phyloP scores from a whole-genome alignment of 768 basidiomycete genomes.

The Glaciozyma antarctica region DNA sequence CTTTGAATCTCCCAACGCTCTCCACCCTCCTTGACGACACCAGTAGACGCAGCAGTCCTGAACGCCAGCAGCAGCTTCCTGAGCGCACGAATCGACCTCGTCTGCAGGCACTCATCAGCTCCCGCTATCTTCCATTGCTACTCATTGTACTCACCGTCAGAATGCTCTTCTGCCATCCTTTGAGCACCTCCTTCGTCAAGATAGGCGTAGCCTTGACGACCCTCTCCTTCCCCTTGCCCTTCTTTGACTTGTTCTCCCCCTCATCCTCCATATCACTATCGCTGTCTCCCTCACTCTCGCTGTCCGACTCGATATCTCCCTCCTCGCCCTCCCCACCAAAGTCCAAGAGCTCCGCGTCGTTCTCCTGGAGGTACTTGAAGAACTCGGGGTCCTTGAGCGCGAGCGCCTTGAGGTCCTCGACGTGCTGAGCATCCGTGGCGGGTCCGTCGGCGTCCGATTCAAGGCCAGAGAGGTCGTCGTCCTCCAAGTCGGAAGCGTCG shows the following conservation, averaged over 20 bases:
- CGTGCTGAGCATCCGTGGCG: slow-evolving; percentile 64
- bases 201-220: slow-evolving; percentile 41
- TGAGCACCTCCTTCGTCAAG: slow-evolving; percentile 60
- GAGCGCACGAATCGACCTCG: slow-evolving; percentile 72
- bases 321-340: slow-evolving; percentile 46
- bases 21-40: slow-evolving; percentile 47
- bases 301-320: slow-evolving; percentile 42
- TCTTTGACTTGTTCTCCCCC: slow-evolving; percentile 43
- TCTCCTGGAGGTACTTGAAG: slow-evolving; percentile 93
- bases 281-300: slow-evolving; percentile 41
- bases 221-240: slow-evolving; percentile 45
- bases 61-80: slow-evolving; percentile 80
- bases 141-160: slow-evolving; percentile 53
- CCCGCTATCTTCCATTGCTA: not conserved
- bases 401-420: slow-evolving; percentile 72
- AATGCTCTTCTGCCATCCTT: slow-evolving; percentile 78
- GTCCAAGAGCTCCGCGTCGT: slow-evolving; percentile 80
- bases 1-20: slow-evolving; percentile 75
- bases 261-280: slow-evolving; percentile 41
- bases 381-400: slow-evolving; percentile 98
- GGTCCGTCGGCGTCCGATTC: slow-evolving; percentile 42
- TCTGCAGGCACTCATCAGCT: slow-evolving; percentile 44
- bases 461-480: slow-evolving; percentile 29
- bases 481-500: slow-evolving; percentile 18
- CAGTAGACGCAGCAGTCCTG: slow-evolving; percentile 79